Evolutionary conservation across 177 flowering plant species (phyloP).

Genomic region (Telopea speciosissima): DNA sequence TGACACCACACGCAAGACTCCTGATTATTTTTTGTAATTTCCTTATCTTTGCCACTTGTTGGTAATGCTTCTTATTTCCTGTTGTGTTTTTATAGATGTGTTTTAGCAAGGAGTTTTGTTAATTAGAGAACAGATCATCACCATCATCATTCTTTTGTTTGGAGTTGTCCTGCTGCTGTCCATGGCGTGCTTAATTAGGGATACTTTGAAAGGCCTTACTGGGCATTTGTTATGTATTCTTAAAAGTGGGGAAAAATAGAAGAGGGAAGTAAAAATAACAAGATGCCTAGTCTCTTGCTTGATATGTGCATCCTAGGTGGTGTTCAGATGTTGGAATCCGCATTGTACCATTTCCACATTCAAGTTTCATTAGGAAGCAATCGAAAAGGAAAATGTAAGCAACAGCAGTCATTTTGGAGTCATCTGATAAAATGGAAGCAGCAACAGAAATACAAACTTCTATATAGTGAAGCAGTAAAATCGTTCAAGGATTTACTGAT

Average conservation of each 20-base stretch:
- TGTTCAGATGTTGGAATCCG: background rate
- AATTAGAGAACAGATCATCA: conserved; percentile 5
- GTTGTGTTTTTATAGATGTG: conserved; percentile 51
- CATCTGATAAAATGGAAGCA: too few relatives aligned
- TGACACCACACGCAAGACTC: conserved; percentile 51
- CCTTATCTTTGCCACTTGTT: conserved; percentile 16
- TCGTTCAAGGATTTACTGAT: too few relatives aligned
- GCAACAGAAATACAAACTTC: too few relatives aligned
- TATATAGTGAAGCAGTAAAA: too few relatives aligned
- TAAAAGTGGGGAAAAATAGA: background rate
- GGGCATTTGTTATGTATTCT: background rate
- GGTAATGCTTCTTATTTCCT: conserved; percentile 28
- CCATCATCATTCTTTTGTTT: conserved; percentile 51
- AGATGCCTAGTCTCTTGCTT: background rate
- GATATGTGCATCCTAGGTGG: background rate
- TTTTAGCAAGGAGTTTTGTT: conserved; percentile 29
- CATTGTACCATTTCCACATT: too few relatives aligned
- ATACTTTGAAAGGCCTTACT: background rate
- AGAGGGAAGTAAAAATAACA: background rate
- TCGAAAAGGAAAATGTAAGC: too few relatives aligned
- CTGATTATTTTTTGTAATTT: conserved; percentile 47
- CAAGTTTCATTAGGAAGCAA: too few relatives aligned
- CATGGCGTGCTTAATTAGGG: conserved; percentile 14
- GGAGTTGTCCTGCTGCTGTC: conserved; percentile 40
- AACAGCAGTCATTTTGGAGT: too few relatives aligned